Evolutionary conservation across 495 filamentous ascomycete genomes (phyloP).

Genomic region (Hyphodiscus hymeniophilus): DNA sequence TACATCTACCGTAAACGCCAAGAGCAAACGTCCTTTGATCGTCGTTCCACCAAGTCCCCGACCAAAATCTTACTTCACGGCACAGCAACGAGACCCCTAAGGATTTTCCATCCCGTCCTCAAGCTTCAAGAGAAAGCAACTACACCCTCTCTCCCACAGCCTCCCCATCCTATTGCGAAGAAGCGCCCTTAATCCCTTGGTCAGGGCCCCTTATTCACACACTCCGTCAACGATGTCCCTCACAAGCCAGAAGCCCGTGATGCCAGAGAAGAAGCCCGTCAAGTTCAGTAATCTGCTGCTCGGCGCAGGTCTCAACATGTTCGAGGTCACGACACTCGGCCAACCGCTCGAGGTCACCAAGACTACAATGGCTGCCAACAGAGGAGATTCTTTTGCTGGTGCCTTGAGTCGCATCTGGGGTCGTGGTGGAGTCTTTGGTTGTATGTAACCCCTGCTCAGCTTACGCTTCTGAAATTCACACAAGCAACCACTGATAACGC

Average conservation of each 20-base stretch:
- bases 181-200: slow-evolving; percentile 83
- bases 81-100: no score
- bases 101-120: not conserved
- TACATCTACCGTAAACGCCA: not conserved
- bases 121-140: not conserved
- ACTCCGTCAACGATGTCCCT: slow-evolving; percentile 48
- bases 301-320: slow-evolving; percentile 90
- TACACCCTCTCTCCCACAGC: not conserved
- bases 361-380: slow-evolving; percentile 98
- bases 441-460: slow-evolving; percentile 47
- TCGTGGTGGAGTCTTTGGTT: slow-evolving; percentile 90
- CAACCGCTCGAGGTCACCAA: slow-evolving; percentile 98
- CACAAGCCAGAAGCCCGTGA: slow-evolving; percentile 49
- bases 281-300: slow-evolving; percentile 99
- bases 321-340: slow-evolving; percentile 76
- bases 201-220: slow-evolving; percentile 65
- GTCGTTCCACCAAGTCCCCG: no score
- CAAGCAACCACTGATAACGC: not conserved
- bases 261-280: slow-evolving; percentile 91
- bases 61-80: not conserved
- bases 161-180: slow-evolving; percentile 43
- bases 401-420: slow-evolving; percentile 84
- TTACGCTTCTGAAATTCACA: not conserved
- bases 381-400: slow-evolving; percentile 74
- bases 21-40: not conserved